Evolutionary conservation across 805 yeast genomes (phyloP).

Genomic region (Candida railenensis): DNA sequence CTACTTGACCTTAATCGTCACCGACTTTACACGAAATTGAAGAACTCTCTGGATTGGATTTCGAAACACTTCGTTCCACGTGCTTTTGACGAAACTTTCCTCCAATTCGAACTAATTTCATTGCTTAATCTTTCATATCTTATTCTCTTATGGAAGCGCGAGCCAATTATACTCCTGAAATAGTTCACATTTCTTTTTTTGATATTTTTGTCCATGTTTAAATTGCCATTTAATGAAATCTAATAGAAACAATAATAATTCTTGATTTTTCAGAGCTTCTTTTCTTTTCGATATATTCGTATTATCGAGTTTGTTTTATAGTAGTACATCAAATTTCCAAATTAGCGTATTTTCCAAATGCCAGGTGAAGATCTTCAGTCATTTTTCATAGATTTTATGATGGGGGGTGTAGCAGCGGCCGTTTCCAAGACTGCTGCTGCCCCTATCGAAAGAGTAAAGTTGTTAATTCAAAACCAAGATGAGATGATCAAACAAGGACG

Average conservation of each 20-base stretch:
- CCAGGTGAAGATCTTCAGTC: slow-evolving; percentile 6
- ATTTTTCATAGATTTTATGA: slow-evolving; percentile 13
- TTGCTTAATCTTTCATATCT: not conserved
- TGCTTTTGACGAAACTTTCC: not conserved
- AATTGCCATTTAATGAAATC: not conserved
- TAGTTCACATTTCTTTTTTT: not conserved
- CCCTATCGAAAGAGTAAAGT: slow-evolving; percentile 26
- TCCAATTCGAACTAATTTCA: not conserved
- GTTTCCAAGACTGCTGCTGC: slow-evolving; percentile 28
- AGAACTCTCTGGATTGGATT: no score
- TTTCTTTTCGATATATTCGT: not conserved
- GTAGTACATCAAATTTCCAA: not conserved
- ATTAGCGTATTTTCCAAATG: slow-evolving; percentile 9
- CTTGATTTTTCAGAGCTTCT: not conserved
- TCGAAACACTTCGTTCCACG: not conserved
- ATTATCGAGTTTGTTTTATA: not conserved
- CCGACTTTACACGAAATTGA: no score
- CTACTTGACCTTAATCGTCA: no score
- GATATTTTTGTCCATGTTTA: not conserved
- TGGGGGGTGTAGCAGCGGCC: slow-evolving; percentile 29
- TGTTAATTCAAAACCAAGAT: slow-evolving; percentile 26
- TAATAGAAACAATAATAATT: no score
- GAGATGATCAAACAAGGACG: slow-evolving; percentile 28
- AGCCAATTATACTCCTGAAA: not conserved
- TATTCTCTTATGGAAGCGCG: not conserved